Percentiles rank a stretch among this genome's conserved stretches.
Evolutionary conservation across 2,329 filamentous ascomycete genomes (phyloP).

Genomic region (Pseudocercospora pini-densiflorae): DNA sequence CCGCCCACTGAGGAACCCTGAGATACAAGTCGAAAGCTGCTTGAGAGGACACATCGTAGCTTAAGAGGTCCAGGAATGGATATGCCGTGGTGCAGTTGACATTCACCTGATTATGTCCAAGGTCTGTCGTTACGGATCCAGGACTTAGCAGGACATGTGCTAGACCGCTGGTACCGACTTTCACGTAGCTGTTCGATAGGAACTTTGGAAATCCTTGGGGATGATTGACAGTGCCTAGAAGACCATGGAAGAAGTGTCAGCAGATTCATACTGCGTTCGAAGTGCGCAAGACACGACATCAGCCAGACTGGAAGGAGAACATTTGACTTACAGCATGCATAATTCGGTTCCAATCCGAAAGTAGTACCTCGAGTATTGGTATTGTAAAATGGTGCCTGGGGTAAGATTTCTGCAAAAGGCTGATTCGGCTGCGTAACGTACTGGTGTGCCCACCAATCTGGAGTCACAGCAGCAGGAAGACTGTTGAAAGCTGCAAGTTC

Average conservation of each 20-base stretch:
- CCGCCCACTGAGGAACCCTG: conserved; percentile 52
- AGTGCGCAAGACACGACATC: background rate
- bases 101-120: conserved; percentile 45
- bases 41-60: conserved; percentile 46
- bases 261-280: background rate
- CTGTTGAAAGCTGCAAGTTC: conserved; percentile 62
- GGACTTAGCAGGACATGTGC: conserved; percentile 58
- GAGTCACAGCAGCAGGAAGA: conserved; percentile 56
- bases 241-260: background rate
- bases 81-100: conserved; percentile 57
- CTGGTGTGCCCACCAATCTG: conserved; percentile 62
- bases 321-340: conserved; percentile 57
- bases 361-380: conserved; percentile 51
- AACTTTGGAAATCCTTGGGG: conserved; percentile 63
- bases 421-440: conserved; percentile 61
- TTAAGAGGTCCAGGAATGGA: conserved; percentile 49
- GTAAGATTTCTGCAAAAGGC: conserved; percentile 52
- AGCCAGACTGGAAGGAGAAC: background rate
- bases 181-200: conserved; percentile 53
- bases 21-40: conserved; percentile 50
- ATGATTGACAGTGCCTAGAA: conserved; percentile 53
- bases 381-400: conserved; percentile 54
- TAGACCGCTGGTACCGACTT: conserved; percentile 49
- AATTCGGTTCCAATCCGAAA: conserved; percentile 59
- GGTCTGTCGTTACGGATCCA: conserved; percentile 45